These are phyloP conservation scores for Colletotrichum coccodes DNA, from an alignment of 2,329 filamentous ascomycete genomes.

Conservation along the genomic window DNA sequence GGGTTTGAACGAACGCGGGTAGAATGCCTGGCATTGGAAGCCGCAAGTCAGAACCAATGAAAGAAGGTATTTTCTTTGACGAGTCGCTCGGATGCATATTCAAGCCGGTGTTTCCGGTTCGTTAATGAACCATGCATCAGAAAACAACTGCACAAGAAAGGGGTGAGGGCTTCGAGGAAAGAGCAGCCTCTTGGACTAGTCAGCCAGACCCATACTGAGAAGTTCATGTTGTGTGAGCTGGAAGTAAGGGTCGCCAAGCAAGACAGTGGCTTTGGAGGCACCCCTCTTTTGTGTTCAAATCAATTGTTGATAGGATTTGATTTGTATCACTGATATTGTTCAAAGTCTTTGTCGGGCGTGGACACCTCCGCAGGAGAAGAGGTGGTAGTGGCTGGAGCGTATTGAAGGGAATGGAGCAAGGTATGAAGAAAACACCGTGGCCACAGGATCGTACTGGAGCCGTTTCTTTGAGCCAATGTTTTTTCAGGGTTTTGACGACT, in stretches of 20 bases:
- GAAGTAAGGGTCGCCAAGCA: background rate
- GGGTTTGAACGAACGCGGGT: background rate
- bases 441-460: background rate
- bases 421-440: background rate
- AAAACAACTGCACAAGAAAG: background rate
- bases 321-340: background rate
- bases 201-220: background rate
- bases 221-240: background rate
- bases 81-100: too few species aligned
- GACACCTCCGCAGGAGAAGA: background rate
- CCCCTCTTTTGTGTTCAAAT: background rate
- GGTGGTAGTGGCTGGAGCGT: background rate
- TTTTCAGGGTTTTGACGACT: background rate
- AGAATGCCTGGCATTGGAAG: background rate
- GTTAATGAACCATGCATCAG: too few species aligned
- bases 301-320: background rate
- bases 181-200: background rate
- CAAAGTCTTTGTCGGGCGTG: background rate
- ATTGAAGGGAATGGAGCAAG: background rate
- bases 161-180: background rate
- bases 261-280: background rate
- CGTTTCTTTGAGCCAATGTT: background rate
- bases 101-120: too few species aligned
- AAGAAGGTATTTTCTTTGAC: background rate
- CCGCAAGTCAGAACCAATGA: background rate